Percentiles rank a stretch among this genome's conserved stretches.
These are phyloP conservation scores for Geum urbanum DNA, from an alignment of 306 rosid genomes.

Conservation along the genomic window DNA sequence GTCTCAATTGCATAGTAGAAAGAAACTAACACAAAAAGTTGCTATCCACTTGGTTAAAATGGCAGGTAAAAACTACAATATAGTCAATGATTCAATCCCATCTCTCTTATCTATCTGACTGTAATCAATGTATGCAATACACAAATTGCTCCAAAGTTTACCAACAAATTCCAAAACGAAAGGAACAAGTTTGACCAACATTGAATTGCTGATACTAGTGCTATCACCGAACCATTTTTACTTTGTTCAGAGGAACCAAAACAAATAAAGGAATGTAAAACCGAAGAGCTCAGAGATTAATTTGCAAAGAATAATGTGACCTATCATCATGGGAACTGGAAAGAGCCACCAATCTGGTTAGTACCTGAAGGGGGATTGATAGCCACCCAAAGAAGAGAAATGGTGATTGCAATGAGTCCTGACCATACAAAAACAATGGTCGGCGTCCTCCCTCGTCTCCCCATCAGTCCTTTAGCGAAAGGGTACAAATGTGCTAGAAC, in stretches of 20 bases:
- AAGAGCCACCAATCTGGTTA: constrained; percentile 81
- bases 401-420: constrained; percentile 83
- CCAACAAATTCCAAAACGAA: constrained; percentile 27
- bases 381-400: constrained; percentile 98
- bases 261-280: constrained; percentile 30
- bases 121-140: background rate
- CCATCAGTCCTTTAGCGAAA: constrained; percentile 94
- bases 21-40: background rate
- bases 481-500: constrained; percentile 92
- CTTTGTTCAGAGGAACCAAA: constrained; percentile 7
- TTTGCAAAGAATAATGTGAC: constrained; percentile 18
- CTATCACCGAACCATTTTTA: constrained; percentile 19
- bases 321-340: constrained; percentile 69
- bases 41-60: constrained; percentile 10
- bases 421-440: constrained; percentile 99
- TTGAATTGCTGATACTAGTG: constrained; percentile 17
- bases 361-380: constrained; percentile 77
- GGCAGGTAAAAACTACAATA: constrained; percentile 24
- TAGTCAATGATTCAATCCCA: constrained; percentile 7
- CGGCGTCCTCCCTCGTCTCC: constrained; percentile 89
- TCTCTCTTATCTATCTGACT: background rate
- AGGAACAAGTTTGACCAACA: constrained; percentile 16
- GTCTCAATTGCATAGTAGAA: background rate
- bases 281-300: constrained; percentile 10
- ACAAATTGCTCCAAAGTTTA: constrained; percentile 15